Evolutionary conservation across 495 filamentous ascomycete genomes (phyloP), one percentile per base, ranked within the genome.

Genomic region (Aspergillus haitiensis): DNA sequence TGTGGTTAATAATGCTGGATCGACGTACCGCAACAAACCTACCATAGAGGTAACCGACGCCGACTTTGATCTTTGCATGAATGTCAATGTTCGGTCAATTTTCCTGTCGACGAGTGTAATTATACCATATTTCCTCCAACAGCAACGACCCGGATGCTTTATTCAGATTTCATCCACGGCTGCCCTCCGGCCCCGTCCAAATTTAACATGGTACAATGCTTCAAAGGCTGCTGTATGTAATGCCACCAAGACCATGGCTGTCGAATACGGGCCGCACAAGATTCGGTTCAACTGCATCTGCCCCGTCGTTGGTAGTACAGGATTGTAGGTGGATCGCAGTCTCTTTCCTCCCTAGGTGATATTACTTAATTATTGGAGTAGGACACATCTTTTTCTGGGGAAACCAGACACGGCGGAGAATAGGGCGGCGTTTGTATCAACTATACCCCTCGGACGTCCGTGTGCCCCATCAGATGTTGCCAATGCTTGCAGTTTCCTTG

Each of bases 181-280:
- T 6, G 81, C 80, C 8, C 77, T 80, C 1, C 73, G 85, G 45
- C 84, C 84, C 5, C 76, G 84, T n/a, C 82, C 84, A 8, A 78
- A 82, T 5, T 69, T 88, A 39, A 82, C 83, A 7, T 87, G 84
- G 84, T 88, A 88, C 63, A 87, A 86, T 64, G 79, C 81, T 13
- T 82, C 77, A 12, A 88, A 88, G 62, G 84, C 77, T 6, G 83
- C 85, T 15, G 80, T 86, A 11, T 71, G 75, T 40, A 86, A 81
- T 64, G 79, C 79, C 39, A 83, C 77, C 7, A 81, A 86, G 77
- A 74, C 81, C 6, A 76, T 88, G 65, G 86, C 86, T 15, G 81
- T 82, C 8, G 86, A 88, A 62, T 87, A 81, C 62, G 86, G 82
- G 3, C 78, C 79, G 0, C 70, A 82, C 32, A 74, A 84, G 55